Base-by-base conservation (phyloP, 2,329 filamentous ascomycete genomes). In the Clonostachys solani region DNA sequence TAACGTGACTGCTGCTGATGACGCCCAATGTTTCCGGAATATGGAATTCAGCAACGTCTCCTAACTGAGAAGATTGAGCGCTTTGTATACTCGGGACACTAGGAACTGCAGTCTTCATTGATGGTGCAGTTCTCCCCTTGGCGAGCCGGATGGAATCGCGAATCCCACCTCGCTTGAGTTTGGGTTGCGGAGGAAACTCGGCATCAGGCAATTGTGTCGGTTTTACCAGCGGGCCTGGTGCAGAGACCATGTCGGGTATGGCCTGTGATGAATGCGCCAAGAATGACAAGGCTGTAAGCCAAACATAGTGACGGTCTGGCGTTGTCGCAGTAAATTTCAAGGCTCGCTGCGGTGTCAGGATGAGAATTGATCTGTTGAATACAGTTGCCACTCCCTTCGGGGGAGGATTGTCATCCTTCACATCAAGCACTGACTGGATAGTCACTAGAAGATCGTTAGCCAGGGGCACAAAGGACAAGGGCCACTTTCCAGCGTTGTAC, bases 361-460 rank as follows among this genome's bases (percentile, higher is more conserved):
- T 96, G 43, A 99, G 71, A 56, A 99, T 97, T 1, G 94, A 97
- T 45, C 94, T 85, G 67, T 95, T 90, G 72, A 96, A 97, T 10
- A 90, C 71, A 18, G 73, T 65, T 38, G 77, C 69, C 35, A 65
- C 60, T 46, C 86, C 86, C 63, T 87, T 94, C 2, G 92, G 92
- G 37, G 89, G 65, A 7, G 89, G 82, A 52, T 94, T 95, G 60
- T 94, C 90, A 57, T 99, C 94, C 66, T 95, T 95, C 53, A 99
- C 94, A 59, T 99, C 94, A 33, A 99, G 77, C 5, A 99, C 94
- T 10, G 94, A 96, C 73, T 97, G 92, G 54, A 99, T 96, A 10
- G 79, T 82, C 58, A 99, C 92, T 96, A 59, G 33, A 50, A 49
- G 33, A 45, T 43, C 8, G 36, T 62, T 72, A 66, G 71, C 61